Conservation (phyloP, 2,329 filamentous ascomycete genomes). For the Epichloe uncinata region DNA sequence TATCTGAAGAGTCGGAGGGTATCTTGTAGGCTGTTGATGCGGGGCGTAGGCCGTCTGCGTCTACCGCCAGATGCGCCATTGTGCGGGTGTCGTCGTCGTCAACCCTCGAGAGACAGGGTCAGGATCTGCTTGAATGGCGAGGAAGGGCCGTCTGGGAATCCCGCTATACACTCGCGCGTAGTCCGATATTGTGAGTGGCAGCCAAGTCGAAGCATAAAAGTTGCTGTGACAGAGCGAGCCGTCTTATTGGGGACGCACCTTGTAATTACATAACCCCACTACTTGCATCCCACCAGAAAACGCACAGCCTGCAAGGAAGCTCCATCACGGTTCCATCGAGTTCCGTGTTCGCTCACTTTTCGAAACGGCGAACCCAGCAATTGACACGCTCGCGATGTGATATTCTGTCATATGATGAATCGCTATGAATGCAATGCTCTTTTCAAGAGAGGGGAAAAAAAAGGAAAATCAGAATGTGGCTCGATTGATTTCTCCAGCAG, state of each 20-base stretch:
- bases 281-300: slow-evolving; percentile 6
- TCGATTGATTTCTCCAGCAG: too few species aligned
- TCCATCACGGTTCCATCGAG: too few species aligned
- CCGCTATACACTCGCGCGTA: not conserved
- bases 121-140: not conserved
- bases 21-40: slow-evolving; percentile 6
- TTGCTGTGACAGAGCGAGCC: not conserved
- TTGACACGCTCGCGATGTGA: too few species aligned
- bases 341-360: too few species aligned
- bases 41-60: slow-evolving; percentile 5
- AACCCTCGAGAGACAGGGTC: not conserved
- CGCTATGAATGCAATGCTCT: too few species aligned
- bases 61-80: slow-evolving; percentile 5
- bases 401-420: too few species aligned
- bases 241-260: not conserved
- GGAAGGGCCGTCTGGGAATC: not conserved
- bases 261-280: slow-evolving; percentile 10
- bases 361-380: too few species aligned
- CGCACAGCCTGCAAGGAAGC: not conserved
- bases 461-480: too few species aligned
- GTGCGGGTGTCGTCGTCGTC: not conserved
- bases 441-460: too few species aligned
- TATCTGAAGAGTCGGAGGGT: slow-evolving; percentile 11
- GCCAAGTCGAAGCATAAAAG: not conserved
- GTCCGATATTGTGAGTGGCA: not conserved